Evolutionary conservation across 352 stramenopile species (phyloP).

Genomic region (Pythium aquatile): DNA sequence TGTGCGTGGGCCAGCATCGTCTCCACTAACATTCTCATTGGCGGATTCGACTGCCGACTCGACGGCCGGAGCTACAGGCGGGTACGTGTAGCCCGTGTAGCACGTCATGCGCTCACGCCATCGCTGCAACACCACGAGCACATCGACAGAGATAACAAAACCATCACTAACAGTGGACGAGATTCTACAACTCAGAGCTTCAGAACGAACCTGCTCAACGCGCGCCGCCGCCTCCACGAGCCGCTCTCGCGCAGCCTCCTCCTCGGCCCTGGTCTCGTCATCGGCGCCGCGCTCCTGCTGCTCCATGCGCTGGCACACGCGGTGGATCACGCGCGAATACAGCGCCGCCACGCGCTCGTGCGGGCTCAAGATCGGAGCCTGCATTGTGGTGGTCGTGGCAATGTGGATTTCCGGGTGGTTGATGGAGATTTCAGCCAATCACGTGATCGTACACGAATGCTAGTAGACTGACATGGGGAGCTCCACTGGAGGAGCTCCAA

Average conservation of each 20-base stretch:
- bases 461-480: not conserved
- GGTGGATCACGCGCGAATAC: slow-evolving; percentile 58
- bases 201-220: slow-evolving; percentile 12
- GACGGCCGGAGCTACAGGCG: not conserved
- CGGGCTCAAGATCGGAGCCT: not conserved
- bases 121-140: slow-evolving; percentile 9
- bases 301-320: slow-evolving; percentile 50
- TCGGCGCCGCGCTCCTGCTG: slow-evolving; percentile 24
- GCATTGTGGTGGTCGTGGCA: not conserved
- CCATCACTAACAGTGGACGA: not conserved
- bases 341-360: slow-evolving; percentile 42
- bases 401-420: not conserved
- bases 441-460: not conserved
- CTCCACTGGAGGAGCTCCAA: too few relatives aligned
- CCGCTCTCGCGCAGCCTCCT: slow-evolving; percentile 28
- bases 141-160: not conserved
- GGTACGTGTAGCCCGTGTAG: slow-evolving; percentile 18
- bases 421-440: slow-evolving; percentile 14
- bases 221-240: not conserved
- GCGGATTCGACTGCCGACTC: not conserved
- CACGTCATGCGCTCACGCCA: slow-evolving; percentile 20
- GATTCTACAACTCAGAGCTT: not conserved
- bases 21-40: not conserved
- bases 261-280: slow-evolving; percentile 21
- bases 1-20: not conserved